Percentiles rank a stretch among this genome's conserved stretches.
phyloP scores from a whole-genome alignment of 2,329 filamentous ascomycete genomes.

The Talaromyces sp. region DNA sequence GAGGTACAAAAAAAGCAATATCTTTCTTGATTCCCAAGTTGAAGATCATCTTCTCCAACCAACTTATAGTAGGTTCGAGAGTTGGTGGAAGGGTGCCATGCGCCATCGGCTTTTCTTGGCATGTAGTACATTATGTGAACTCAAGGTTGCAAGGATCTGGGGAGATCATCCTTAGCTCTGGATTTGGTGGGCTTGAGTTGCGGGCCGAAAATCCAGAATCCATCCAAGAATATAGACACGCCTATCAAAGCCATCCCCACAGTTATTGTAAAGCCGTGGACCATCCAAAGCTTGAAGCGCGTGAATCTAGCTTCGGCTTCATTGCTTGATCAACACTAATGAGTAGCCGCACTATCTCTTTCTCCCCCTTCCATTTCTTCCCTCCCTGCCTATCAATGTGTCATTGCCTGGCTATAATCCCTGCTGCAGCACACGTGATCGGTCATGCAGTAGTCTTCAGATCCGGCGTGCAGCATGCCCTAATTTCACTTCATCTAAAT shows the following conservation, averaged over 20 bases:
- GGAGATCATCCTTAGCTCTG: constrained; percentile 1
- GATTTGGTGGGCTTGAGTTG: neutral
- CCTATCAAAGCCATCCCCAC: neutral
- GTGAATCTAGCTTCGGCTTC: no score
- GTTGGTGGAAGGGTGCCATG: neutral
- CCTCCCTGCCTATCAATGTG: no score
- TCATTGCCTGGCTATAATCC: constrained; percentile 1
- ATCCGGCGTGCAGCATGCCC: constrained; percentile 6
- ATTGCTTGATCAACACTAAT: no score
- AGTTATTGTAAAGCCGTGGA: no score
- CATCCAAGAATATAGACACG: neutral
- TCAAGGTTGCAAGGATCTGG: neutral
- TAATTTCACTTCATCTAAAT: constrained; percentile 1
- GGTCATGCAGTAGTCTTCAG: constrained; percentile 4
- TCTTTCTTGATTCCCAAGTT: constrained; percentile 2
- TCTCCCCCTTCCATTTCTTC: no score
- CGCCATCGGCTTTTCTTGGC: neutral
- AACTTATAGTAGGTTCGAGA: neutral
- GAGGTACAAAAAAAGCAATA: constrained; percentile 24
- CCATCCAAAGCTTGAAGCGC: neutral
- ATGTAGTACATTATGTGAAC: neutral
- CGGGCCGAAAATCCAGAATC: constrained; percentile 2
- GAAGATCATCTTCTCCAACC: neutral
- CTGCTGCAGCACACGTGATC: constrained; percentile 8
- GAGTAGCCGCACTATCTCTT: no score